Percentiles rank a stretch among this genome's conserved stretches.
These are phyloP conservation scores for Mycena alexandri DNA, from an alignment of 768 basidiomycete genomes.

Conservation along the genomic window DNA sequence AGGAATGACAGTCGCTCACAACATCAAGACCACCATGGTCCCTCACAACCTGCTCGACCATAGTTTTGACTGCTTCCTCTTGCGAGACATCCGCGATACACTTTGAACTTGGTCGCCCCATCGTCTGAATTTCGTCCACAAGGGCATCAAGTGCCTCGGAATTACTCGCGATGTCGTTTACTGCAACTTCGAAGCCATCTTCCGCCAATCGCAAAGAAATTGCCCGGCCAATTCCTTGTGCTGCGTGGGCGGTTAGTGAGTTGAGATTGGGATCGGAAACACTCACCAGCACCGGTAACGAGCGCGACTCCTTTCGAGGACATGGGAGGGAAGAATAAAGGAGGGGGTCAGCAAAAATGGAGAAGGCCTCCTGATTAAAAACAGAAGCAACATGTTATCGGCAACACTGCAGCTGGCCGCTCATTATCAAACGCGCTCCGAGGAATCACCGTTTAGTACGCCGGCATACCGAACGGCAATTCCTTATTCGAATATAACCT, in stretches of 20 bases:
- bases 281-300: conserved; percentile 17
- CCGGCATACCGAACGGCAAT: too few relatives aligned
- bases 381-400: too few relatives aligned
- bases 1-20: not conserved
- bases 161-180: conserved; percentile 14
- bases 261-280: not conserved
- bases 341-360: too few relatives aligned
- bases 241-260: not conserved
- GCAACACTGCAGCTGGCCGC: too few relatives aligned
- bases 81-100: conserved; percentile 45
- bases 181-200: conserved; percentile 16
- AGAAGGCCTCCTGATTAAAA: too few relatives aligned
- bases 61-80: conserved; percentile 51
- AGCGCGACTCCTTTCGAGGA: conserved; percentile 13
- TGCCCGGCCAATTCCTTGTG: conserved; percentile 6
- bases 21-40: conserved; percentile 49
- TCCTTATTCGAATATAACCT: too few relatives aligned
- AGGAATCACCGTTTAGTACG: too few relatives aligned
- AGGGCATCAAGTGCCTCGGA: not conserved
- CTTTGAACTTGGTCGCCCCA: not conserved
- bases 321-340: not conserved
- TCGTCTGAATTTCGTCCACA: not conserved
- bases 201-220: conserved; percentile 6
- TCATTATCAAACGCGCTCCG: too few relatives aligned
- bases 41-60: conserved; percentile 44